Evolutionary conservation across 805 yeast genomes (phyloP), one percentile per base, ranked within the genome.

Genomic region (Cyberlindnera suaveolens): DNA sequence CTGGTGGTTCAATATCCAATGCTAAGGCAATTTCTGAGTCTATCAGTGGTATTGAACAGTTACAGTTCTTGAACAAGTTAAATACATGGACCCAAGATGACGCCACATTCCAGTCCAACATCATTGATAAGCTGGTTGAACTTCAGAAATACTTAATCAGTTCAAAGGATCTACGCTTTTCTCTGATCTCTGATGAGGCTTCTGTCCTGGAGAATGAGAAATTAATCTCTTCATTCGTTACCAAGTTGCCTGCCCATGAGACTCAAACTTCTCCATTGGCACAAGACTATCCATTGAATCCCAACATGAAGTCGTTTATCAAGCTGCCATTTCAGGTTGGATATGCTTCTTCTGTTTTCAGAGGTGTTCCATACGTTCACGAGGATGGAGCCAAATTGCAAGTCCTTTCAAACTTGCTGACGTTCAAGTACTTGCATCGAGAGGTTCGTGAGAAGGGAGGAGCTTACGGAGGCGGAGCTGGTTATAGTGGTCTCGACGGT

Each of bases 381-480:
- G 65, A 71, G 40, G 97, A 91, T 50, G 89, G 96, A 31, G 95
- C 98, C 0, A 71, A 88, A 1, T 71, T 93, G 36, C 96, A 87
- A 62, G 78, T 93, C 0, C 69, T 93, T 38, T 74, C 96, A 1
- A 90, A 84, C 52, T 61, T 93, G 45, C 62, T 89, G 52, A 82
- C 96, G 0, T 90, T 83, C 64, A 86, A 85, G 57, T 78, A 85
- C 52, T 67, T 93, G 39, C 99, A 93, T 62, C 77, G 87, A 11
- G 96, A 89, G 50, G 80, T 93, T 32, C 77, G 99, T 51, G 99
- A 93, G 59, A 80, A 91, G 56, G 96, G 96, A 44, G 99, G 99
- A 46, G 99, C 99, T 0, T 93, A 93, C 59, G 99, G 99, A 7
- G 98, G 96, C 6, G 99, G 99, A 4, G 85, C 95, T 5, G 66